A percentile compares a stretch with the other conserved stretches of the same genome.
Conservation (phyloP, 2,329 filamentous ascomycete species). For the Orbilia brochopaga region DNA sequence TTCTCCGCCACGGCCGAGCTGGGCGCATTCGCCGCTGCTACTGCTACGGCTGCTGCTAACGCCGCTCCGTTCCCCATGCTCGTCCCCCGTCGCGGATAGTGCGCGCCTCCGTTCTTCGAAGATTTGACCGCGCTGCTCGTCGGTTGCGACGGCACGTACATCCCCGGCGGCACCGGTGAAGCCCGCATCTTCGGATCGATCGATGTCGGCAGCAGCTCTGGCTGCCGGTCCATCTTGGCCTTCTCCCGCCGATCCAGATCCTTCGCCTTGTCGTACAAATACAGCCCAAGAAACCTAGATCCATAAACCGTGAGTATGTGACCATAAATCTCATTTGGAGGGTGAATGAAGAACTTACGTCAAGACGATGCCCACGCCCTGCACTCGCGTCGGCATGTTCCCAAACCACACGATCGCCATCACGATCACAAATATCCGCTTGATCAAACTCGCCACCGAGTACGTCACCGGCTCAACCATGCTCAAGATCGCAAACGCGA, state of each 20-base stretch:
- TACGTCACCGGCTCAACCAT: conserved; percentile 97
- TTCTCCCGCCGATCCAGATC: conserved; percentile 87
- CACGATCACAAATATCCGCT: conserved; percentile 94
- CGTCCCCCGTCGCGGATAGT: conserved; percentile 35
- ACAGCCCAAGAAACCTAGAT: conserved; percentile 76
- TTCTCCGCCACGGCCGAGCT: conserved; percentile 32
- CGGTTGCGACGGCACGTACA: conserved; percentile 57
- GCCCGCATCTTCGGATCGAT: conserved; percentile 60
- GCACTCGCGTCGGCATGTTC: conserved; percentile 80
- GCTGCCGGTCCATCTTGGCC: conserved; percentile 61
- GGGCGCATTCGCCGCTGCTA: conserved; percentile 27
- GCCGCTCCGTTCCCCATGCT: conserved; percentile 31
- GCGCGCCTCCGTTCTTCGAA: conserved; percentile 17
- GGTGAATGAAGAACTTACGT: conserved; percentile 62
- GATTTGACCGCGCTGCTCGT: conserved; percentile 51
- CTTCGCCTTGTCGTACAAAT: conserved; percentile 91
- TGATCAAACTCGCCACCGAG: conserved; percentile 92
- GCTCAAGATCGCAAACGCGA: conserved; percentile 89
- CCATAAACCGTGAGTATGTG: neutral
- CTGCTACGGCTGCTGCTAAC: neutral
- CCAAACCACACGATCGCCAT: conserved; percentile 97
- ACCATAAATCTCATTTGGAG: neutral
- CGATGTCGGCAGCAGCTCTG: conserved; percentile 69
- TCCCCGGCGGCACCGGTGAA: conserved; percentile 57
- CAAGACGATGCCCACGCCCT: conserved; percentile 82